Base-by-base conservation (phyloP, 2,329 filamentous ascomycete genomes). In the Onygenales sp. region DNA sequence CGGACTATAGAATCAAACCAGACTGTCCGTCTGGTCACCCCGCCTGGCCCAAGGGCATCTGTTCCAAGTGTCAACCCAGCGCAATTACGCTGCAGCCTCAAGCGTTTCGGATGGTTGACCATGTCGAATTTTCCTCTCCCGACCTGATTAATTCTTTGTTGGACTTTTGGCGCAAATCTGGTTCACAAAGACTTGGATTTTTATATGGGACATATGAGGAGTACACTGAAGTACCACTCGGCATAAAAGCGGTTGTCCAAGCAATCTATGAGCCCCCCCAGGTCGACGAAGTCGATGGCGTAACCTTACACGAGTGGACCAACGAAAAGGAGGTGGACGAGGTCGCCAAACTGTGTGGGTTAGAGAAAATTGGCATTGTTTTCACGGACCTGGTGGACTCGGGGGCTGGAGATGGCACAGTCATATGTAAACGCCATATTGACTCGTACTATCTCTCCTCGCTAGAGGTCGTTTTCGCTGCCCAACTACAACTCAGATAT, bases 191-290 rank as follows among this genome's bases (percentile, higher is more conserved):
- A 42, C 69, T 97, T 46, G 93, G 92, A 5, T 95, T 91, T 63
- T 74, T 98, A 5, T 98, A 97, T 62, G 93, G 93, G 14, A 83
- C 84, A 51, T 96, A 95, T 65, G 82, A 87, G 57, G 89, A 95
- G 69, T 98, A 98, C 66, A 80, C 85, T 2, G 89, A 95, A 66
- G 89, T 98, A 3, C 94, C 93, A 0, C 78, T 98, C 0, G 94
- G 94, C 8, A 83, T 95, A 54, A 98, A 98, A 72, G 92, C 92
- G 13, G 83, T 98, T 1, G 91, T 98, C 0, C 91, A 98, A 72
- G 92, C 91, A 42, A 95, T 98, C 59, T 98, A 96, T 63, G 93
- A 98, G 67, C 89, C 91, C 4, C 93, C 93, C 2, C 93, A 98
- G 66, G 75, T 92, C 38, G 85, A 91, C 61, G 93, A 98, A 70